Base-by-base conservation (phyloP, 2,329 filamentous ascomycete species). In the Fragosphaeria purpurea region DNA sequence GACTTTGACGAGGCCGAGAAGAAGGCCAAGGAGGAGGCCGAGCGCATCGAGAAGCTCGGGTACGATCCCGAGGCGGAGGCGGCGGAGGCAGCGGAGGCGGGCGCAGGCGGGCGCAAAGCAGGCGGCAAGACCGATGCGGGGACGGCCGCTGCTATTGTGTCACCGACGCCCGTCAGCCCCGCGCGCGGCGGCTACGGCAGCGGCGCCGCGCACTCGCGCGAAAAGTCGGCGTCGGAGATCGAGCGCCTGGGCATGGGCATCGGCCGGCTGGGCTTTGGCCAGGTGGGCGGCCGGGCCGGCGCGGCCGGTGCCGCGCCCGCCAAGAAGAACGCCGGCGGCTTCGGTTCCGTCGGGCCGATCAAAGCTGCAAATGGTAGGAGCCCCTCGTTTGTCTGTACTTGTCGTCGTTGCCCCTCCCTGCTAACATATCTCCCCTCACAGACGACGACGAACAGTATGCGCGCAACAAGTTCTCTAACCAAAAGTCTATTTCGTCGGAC, bases 1-100 rank as follows among this genome's bases (percentile, higher is more conserved):
- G 91, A 98, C 70, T 98, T 98, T 62, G 93, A 98, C 57, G 93
- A 91, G 66, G 93, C 90, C 4, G 93, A 98, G 74, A 88, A 87
- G 68, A 95, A 94, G 70, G 93, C 93, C 42, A 95, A 91, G 67
- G 93, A 97, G 68, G 93, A 98, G 68, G 93, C 90, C 3, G 93
- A 97, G 67, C 84, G 93, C 58, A 93, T 96, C 63, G 89, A 85
- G 65, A 95, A 95, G 70, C 74, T 98, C 30, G 93, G 93, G 40
- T 98, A 98, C 62, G 89, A 98, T 61, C 88, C 90, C 1, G 86
- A 96, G 56, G 90, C 88, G 22, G 91, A 95, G 67, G 78, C 78
- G 58, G 77, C 66, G 44, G 66, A 69, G 9, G 70, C 68, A 31
- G 65, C 70, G 56, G 67, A 66, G 37, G 59, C 65, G 37, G 63